Evolutionary conservation across 441 rosid species (phyloP), one percentile per base, ranked within the genome.

Genomic region (Populus tomentosa): DNA sequence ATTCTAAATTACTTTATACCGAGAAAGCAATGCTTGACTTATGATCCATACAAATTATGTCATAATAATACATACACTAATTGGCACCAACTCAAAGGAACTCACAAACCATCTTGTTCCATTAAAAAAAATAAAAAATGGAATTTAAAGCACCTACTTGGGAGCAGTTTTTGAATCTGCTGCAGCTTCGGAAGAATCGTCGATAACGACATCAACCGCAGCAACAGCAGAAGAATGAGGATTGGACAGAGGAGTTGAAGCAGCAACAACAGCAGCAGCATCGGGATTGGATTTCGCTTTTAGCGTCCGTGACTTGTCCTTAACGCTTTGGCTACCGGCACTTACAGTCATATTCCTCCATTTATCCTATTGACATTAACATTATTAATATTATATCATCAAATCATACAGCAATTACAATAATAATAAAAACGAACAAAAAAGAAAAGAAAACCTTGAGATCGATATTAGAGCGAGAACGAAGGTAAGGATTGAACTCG

Each of bases 401-500:
- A 21, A 36, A 38, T 38, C 67, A 71, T 42, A n/a, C 32, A 66
- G 10, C 53, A 30, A 18, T 10, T 14, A 69, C 23, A 63, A 23
- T 14, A 18, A 30, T 30, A 30, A 30, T 30, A 30, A 30, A 30
- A 65, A 23, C 6, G 16, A 0, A 50, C 1, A 16, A 4, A 3
- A 59, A 32, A 38, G 50, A 40, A 18, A 26, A 59, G 61, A 68
- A 40, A 53, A 88, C 94, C 91, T 89, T 90, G 82, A 90, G 92
- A 81, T 90, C 90, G 85, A 89, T 89, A 74, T 90, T 89, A 79
- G 92, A 85, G 79, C 91, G 92, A 64, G 88, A 80, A 72, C 66
- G 83, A 75, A 90, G 88, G 80, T 69, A 82, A 30, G 86, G 89
- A 80, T 85, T 85, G 74, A 90, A 90, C 84, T 90, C 92, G 20